Conservation (phyloP, 2,329 filamentous ascomycete species). For the Sporothrix brasiliensis region DNA sequence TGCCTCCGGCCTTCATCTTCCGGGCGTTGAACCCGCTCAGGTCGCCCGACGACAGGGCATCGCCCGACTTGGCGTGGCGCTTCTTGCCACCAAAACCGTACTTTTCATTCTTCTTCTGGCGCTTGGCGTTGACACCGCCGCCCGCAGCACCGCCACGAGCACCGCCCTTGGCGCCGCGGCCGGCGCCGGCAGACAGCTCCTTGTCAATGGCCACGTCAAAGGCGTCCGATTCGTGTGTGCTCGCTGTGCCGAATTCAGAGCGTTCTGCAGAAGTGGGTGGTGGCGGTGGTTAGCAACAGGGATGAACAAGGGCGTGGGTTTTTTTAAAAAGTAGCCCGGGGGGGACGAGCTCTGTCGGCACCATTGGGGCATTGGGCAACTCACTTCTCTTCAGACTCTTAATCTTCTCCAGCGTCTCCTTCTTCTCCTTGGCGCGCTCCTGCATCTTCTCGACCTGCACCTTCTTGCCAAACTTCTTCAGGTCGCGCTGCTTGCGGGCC, state of each 20-base stretch:
- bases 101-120: constrained; percentile 91
- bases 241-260: constrained; percentile 67
- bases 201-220: constrained; percentile 88
- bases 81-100: constrained; percentile 98
- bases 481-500: constrained; percentile 85
- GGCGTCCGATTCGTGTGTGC: constrained; percentile 77
- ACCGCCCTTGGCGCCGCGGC: constrained; percentile 34
- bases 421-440: constrained; percentile 90
- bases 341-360: constrained; percentile 1
- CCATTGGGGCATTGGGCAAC: constrained; percentile 51
- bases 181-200: constrained; percentile 52
- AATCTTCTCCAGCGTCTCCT: constrained; percentile 92
- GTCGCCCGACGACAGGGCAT: constrained; percentile 80
- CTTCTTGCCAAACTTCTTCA: constrained; percentile 99
- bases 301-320: constrained; percentile 3
- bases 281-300: constrained; percentile 34
- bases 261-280: constrained; percentile 66
- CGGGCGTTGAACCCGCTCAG: constrained; percentile 76
- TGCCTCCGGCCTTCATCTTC: constrained; percentile 74
- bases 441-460: constrained; percentile 96
- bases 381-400: constrained; percentile 95
- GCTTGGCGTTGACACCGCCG: constrained; percentile 64
- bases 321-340: neutral
- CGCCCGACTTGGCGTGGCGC: constrained; percentile 84
- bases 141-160: constrained; percentile 43